Conservation (phyloP, 352 stramenopile genomes). For the Phytophthora niederhauseri region DNA sequence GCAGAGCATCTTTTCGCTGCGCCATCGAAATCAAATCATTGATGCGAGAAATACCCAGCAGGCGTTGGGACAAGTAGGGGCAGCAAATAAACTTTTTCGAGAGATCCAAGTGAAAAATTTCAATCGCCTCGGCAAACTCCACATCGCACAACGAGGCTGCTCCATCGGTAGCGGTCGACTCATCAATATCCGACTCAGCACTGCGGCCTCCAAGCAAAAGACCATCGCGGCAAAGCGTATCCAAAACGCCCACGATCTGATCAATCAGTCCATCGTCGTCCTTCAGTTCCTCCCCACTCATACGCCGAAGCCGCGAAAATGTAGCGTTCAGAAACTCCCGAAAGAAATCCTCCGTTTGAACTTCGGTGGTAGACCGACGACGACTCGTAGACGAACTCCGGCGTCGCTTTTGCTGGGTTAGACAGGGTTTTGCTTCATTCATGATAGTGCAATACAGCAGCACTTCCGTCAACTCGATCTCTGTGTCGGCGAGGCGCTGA, state of each 20-base stretch:
- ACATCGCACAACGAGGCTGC: conserved; percentile 34
- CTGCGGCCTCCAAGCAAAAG: conserved; percentile 51
- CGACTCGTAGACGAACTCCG: conserved; percentile 49
- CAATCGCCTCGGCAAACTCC: conserved; percentile 75
- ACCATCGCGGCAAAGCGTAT: conserved; percentile 74
- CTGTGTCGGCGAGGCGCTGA: conserved; percentile 50
- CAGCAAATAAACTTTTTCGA: conserved; percentile 90
- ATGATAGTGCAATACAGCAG: conserved; percentile 74
- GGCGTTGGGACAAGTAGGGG: conserved; percentile 74
- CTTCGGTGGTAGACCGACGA: conserved; percentile 39
- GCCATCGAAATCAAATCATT: conserved; percentile 84
- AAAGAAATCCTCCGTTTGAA: conserved; percentile 79
- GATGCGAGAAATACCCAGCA: conserved; percentile 74
- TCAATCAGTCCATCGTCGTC: conserved; percentile 84
- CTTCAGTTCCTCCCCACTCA: conserved; percentile 77
- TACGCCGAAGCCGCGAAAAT: conserved; percentile 68
- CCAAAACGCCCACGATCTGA: conserved; percentile 69
- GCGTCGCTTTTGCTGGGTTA: conserved; percentile 63
- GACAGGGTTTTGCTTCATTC: conserved; percentile 74
- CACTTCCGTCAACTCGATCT: conserved; percentile 64
- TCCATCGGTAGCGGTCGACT: conserved; percentile 25
- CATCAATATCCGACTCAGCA: conserved; percentile 32
- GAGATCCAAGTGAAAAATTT: conserved; percentile 86
- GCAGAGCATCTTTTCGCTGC: conserved; percentile 61
- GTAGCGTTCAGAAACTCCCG: conserved; percentile 76